A percentile compares a stretch with the other conserved stretches of the same genome.
Evolutionary conservation across 257 asterid species (phyloP).

Genomic region (Solanum pimpinellifolium): DNA sequence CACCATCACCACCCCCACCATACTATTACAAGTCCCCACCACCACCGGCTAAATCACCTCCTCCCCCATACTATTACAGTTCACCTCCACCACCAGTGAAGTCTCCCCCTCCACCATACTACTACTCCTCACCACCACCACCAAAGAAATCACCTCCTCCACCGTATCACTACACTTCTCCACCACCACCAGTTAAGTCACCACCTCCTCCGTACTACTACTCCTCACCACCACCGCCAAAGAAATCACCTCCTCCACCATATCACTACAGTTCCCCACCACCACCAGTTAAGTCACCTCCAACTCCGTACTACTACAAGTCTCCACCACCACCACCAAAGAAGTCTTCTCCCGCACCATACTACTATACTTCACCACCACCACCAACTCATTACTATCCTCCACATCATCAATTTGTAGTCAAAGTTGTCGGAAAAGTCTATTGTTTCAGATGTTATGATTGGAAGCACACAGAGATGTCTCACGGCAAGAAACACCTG

Average conservation of each 20-base stretch:
- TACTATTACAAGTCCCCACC: not conserved
- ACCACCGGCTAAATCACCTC: not conserved
- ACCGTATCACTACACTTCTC: constrained; percentile 19
- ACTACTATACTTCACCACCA: not conserved
- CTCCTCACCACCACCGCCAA: not conserved
- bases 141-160: not conserved
- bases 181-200: constrained; percentile 20
- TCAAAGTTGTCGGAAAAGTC: constrained; percentile 62
- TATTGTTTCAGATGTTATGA: constrained; percentile 54
- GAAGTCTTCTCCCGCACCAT: not conserved
- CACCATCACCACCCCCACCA: rapidly evolving
- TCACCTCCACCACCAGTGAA: constrained; percentile 35
- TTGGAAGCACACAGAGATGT: not conserved
- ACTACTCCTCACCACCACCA: not conserved
- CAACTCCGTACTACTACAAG: not conserved
- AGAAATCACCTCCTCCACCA: not conserved
- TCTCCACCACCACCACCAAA: constrained; percentile 8
- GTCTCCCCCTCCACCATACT: not conserved
- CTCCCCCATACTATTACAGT: not conserved
- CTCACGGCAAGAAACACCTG: not conserved
- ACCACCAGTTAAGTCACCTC: not conserved
- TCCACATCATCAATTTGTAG: constrained; percentile 32
- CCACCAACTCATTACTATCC: constrained; percentile 21
- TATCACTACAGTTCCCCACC: not conserved
- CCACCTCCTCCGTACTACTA: not conserved